Evolutionary conservation across 495 filamentous ascomycete genomes (phyloP), one percentile per base, ranked within the genome.

Genomic region (Aspergillus baeticus): DNA sequence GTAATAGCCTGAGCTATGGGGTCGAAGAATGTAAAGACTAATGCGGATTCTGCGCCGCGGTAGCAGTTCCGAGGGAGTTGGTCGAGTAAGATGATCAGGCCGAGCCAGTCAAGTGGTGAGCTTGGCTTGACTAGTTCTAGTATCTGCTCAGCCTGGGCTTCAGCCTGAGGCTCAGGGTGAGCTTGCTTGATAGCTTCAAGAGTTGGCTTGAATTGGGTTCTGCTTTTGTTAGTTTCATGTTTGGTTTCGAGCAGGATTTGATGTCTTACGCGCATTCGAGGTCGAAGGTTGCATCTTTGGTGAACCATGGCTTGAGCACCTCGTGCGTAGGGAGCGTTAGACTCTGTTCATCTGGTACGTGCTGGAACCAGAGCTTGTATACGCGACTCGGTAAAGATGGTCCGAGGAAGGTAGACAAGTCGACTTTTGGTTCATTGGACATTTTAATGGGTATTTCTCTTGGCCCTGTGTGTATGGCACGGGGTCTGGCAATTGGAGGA

Each of bases 11-110:
- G 54, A 1, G 68, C 68, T 2, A 72, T 34, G 0, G 68, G 69
- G 37, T 72, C 69, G 29, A 70, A 72, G 4, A 52, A 58, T 0
- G 38, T 58, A 42, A 69, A 72, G 1, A 69, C 69, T 2, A 65
- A 11, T 42, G 64, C 70, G 4, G 69, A 60, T 15, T 64, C 61
- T 11, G 52, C 51, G 14, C 63, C 68, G 10, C 69, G 63, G 57
- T 66, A 69, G 60, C 69, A 72, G 45, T 72, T 72, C 5, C 69
- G 64, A 10, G 69, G 53, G 6, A 70, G 42, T 20, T 72, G 69
- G 23, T 72, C 69, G 17, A 72, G 54, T 1, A 72, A 57, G 14
- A 72, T 21, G 8, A 70, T 41, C 1, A 68, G 44, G 20, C 56
- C 60, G 5, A 72, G 58, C 68, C 68, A 72, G 11, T 58, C 53